Percentiles rank a stretch among this genome's conserved stretches.
phyloP scores from a whole-genome alignment of 106 monocot genomes.

The Narthecium ossifragum region DNA sequence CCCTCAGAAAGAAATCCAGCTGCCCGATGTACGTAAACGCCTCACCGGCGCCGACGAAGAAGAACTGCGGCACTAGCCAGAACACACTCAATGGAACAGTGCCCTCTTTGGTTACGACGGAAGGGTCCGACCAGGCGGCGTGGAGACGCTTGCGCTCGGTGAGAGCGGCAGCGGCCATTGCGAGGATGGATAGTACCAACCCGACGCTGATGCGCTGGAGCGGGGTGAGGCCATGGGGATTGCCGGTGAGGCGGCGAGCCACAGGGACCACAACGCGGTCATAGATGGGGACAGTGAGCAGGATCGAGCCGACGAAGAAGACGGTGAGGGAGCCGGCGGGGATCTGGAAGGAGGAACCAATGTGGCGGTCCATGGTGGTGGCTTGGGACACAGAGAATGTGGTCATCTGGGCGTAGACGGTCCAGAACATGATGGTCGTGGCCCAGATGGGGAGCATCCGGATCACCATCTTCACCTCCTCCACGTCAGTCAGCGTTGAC shows the following conservation, averaged over 20 bases:
- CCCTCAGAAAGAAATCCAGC: slow-evolving; percentile 65
- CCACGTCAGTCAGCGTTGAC: slow-evolving; percentile 58
- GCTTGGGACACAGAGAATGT: slow-evolving; percentile 78
- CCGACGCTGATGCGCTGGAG: slow-evolving; percentile 54
- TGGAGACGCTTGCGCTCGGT: slow-evolving; percentile 41
- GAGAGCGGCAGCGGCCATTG: slow-evolving; percentile 50
- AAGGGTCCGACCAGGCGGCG: neutral
- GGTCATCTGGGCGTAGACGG: slow-evolving; percentile 74
- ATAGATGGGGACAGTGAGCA: slow-evolving; percentile 50
- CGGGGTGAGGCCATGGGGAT: slow-evolving; percentile 50
- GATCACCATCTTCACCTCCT: slow-evolving; percentile 70
- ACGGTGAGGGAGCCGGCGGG: slow-evolving; percentile 68
- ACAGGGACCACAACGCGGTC: slow-evolving; percentile 39
- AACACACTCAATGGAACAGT: slow-evolving; percentile 36
- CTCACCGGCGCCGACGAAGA: slow-evolving; percentile 61
- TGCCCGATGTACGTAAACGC: slow-evolving; percentile 71
- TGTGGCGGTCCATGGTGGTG: slow-evolving; percentile 58
- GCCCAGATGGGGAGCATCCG: slow-evolving; percentile 76
- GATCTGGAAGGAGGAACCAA: slow-evolving; percentile 41
- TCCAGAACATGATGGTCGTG: slow-evolving; percentile 83
- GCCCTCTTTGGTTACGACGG: neutral
- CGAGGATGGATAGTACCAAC: slow-evolving; percentile 40
- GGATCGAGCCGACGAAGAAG: slow-evolving; percentile 70
- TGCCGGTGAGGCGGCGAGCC: slow-evolving; percentile 26
- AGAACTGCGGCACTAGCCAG: slow-evolving; percentile 66